Percentiles rank a stretch among this genome's conserved stretches.
Evolutionary conservation across 1,284 basidiomycete species (phyloP).

Genomic region (Caloboletus inedulis): DNA sequence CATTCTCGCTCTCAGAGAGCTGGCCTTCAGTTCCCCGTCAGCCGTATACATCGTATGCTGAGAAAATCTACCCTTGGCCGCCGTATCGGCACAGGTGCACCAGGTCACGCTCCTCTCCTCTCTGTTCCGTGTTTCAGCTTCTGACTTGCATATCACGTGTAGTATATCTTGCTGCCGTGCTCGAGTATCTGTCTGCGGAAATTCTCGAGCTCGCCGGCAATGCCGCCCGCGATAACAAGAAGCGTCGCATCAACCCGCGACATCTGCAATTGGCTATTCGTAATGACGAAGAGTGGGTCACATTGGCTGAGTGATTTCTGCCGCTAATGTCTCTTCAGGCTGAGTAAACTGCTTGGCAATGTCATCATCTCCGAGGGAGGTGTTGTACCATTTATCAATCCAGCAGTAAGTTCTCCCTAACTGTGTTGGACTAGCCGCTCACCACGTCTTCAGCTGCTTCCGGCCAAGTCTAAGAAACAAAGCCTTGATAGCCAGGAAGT

Average conservation of each 20-base stretch:
- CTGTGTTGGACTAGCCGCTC: not conserved
- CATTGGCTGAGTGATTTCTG: not conserved
- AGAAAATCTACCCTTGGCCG: conserved; percentile 68
- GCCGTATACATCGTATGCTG: conserved; percentile 74
- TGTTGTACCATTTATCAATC: conserved; percentile 65
- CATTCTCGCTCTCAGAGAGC: conserved; percentile 81
- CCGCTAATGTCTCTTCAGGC: conserved; percentile 30
- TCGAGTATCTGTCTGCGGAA: conserved; percentile 72
- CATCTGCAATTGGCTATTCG: conserved; percentile 88
- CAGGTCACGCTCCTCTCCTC: conserved; percentile 24
- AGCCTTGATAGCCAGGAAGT: conserved; percentile 35
- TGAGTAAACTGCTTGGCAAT: conserved; percentile 72
- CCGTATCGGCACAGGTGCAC: conserved; percentile 62
- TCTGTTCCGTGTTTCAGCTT: conserved; percentile 8
- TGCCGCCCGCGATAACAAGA: conserved; percentile 65
- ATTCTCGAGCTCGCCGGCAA: conserved; percentile 77
- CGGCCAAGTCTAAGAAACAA: conserved; percentile 32
- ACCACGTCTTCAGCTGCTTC: conserved; percentile 25
- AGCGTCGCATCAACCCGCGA: conserved; percentile 86
- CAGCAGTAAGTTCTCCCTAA: conserved; percentile 22
- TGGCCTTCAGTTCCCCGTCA: conserved; percentile 80
- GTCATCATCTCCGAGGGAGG: conserved; percentile 92
- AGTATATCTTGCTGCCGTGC: conserved; percentile 75
- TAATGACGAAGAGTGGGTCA: conserved; percentile 74
- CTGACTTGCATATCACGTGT: conserved; percentile 6